phyloP scores from a whole-genome alignment of 2,329 filamentous ascomycete species.

The Fusarium begoniae region DNA sequence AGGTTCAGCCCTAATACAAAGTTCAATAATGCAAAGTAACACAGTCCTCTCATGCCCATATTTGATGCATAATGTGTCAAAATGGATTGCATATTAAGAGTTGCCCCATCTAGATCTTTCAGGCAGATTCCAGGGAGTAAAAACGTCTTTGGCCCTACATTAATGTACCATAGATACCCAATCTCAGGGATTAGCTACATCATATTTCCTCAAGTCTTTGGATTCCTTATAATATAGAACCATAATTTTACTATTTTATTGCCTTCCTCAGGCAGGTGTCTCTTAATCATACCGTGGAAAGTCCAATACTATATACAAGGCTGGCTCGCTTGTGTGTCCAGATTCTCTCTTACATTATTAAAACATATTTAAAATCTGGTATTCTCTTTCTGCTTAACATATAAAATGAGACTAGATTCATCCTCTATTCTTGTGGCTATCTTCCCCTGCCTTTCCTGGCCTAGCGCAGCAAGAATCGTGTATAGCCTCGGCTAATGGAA shows the following conservation, averaged over 20 bases:
- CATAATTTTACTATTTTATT: not conserved
- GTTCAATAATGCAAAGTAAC: too few species aligned
- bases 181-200: fast-evolving
- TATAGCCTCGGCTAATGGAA: not conserved
- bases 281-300: fast-evolving
- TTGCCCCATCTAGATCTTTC: not conserved
- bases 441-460: not conserved
- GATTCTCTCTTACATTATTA: fast-evolving
- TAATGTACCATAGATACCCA: not conserved
- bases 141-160: fast-evolving
- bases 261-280: not conserved
- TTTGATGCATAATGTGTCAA: not conserved
- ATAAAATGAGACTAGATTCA: not conserved
- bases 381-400: not conserved
- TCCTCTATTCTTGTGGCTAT: not conserved
- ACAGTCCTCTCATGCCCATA: not conserved
- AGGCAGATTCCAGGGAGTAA: not conserved
- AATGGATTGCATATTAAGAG: not conserved
- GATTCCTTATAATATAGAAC: not conserved
- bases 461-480: not conserved
- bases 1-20: too few species aligned
- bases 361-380: fast-evolving
- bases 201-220: not conserved
- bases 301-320: not conserved
- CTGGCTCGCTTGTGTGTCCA: not conserved